These are phyloP conservation scores for Phytophthora agathidicida DNA, from an alignment of 352 stramenopile genomes.

Conservation along the genomic window DNA sequence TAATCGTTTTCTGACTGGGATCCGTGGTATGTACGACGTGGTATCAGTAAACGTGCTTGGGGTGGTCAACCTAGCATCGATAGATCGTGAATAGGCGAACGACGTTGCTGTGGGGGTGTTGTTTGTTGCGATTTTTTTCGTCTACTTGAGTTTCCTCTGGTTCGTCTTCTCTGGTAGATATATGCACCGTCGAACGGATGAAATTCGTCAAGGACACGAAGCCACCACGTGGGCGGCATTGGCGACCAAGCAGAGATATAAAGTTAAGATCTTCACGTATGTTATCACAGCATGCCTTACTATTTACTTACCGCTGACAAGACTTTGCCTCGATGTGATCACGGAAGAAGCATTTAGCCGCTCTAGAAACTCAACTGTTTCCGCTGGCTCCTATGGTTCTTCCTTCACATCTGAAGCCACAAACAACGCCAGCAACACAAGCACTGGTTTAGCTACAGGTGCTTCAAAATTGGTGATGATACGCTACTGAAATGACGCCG, in stretches of 20 bases:
- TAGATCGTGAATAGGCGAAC: slow-evolving; percentile 10
- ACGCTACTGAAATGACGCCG: slow-evolving; percentile 14
- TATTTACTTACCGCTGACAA: slow-evolving; percentile 52
- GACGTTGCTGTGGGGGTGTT: slow-evolving; percentile 36
- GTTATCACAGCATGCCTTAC: slow-evolving; percentile 49
- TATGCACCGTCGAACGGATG: slow-evolving; percentile 44
- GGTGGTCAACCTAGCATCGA: slow-evolving; percentile 10
- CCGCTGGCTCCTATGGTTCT: no score
- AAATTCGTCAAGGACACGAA: slow-evolving; percentile 56
- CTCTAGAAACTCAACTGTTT: no score
- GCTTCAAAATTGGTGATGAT: slow-evolving; percentile 16
- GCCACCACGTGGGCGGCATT: slow-evolving; percentile 42
- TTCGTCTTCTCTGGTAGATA: slow-evolving; percentile 41
- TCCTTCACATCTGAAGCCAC: no score
- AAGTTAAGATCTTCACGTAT: slow-evolving; percentile 43
- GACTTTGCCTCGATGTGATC: slow-evolving; percentile 43
- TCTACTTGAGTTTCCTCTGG: slow-evolving; percentile 49
- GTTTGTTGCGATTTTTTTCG: slow-evolving; percentile 25
- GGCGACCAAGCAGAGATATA: slow-evolving; percentile 37
- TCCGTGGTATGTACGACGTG: slow-evolving; percentile 37
- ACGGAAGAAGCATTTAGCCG: not conserved
- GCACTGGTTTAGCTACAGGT: slow-evolving; percentile 10
- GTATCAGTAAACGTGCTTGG: slow-evolving; percentile 27
- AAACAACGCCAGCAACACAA: not conserved
- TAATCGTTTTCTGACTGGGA: slow-evolving; percentile 16